These are phyloP conservation scores for Pseudogymnoascus sp. DNA, from an alignment of 2,329 filamentous ascomycete species.

Conservation along the genomic window DNA sequence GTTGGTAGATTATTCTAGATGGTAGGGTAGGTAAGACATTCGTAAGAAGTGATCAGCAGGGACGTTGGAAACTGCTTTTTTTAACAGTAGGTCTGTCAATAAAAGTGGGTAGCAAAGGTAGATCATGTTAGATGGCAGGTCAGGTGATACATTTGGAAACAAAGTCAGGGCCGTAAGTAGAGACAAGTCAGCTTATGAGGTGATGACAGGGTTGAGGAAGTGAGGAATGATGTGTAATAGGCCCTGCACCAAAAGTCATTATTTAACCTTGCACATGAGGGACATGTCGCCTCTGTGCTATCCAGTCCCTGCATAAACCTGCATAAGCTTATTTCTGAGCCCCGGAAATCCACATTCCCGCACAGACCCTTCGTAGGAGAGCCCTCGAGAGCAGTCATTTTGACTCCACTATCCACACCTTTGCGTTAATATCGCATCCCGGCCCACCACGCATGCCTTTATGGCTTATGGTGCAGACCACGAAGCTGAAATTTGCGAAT, in stretches of 20 bases:
- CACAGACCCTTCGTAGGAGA: background rate
- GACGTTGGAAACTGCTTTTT: no score
- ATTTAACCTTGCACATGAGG: no score
- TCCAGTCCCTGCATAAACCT: background rate
- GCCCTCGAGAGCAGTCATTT: background rate
- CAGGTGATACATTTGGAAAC: no score
- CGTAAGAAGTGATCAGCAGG: no score
- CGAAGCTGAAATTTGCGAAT: background rate
- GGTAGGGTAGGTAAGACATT: no score
- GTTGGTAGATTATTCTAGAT: no score
- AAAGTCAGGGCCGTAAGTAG: no score
- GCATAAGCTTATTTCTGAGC: background rate
- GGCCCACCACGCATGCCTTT: background rate
- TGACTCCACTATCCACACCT: background rate
- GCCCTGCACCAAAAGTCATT: background rate
- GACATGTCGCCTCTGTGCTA: background rate
- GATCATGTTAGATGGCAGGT: no score
- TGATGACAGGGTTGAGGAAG: background rate
- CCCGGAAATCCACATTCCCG: background rate
- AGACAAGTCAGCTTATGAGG: background rate
- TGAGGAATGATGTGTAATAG: background rate
- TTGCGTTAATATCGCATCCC: background rate
- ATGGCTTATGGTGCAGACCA: background rate
- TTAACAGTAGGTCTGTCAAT: no score
- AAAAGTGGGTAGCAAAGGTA: no score